Evolutionary conservation across 2,329 filamentous ascomycete genomes (phyloP).

Genomic region (Zalaria obscura): DNA sequence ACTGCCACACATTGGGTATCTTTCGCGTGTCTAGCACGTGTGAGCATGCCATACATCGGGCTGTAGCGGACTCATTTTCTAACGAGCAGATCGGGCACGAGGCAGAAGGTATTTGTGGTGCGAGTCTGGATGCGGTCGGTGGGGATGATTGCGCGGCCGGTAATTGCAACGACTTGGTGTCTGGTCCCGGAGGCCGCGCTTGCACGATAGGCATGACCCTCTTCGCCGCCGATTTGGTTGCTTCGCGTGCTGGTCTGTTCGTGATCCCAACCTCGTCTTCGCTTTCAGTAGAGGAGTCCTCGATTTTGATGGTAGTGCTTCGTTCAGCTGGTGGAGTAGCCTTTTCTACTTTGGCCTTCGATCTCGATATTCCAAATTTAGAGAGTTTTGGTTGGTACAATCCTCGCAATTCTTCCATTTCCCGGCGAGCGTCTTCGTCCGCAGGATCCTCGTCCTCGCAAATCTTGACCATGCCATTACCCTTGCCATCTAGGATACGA

Average conservation of each 20-base stretch:
- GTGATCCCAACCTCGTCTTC: neutral
- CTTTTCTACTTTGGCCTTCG: neutral
- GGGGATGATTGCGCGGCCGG: neutral
- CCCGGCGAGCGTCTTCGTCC: constrained; percentile 45
- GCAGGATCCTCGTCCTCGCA: constrained; percentile 47
- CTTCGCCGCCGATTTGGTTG: too few relatives aligned
- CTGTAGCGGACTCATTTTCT: constrained; percentile 37
- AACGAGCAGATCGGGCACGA: constrained; percentile 55
- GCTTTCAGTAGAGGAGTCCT: constrained; percentile 9
- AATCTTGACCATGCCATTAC: constrained; percentile 55
- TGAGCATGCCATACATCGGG: constrained; percentile 55
- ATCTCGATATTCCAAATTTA: neutral
- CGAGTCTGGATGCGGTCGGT: constrained; percentile 1
- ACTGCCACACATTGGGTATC: constrained; percentile 49
- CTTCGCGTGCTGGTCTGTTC: too few relatives aligned
- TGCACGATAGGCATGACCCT: too few relatives aligned
- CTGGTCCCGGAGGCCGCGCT: too few relatives aligned
- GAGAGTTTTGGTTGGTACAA: constrained; percentile 15
- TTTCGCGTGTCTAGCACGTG: constrained; percentile 48
- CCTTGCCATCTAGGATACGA: constrained; percentile 50
- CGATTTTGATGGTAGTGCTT: neutral
- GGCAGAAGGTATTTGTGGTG: constrained; percentile 2
- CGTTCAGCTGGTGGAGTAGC: neutral
- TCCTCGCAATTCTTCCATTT: constrained; percentile 53
- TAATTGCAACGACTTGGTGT: neutral